These are phyloP conservation scores for Pseudogymnoascus sp. DNA, from an alignment of 2,329 filamentous ascomycete genomes.

Conservation along the genomic window DNA sequence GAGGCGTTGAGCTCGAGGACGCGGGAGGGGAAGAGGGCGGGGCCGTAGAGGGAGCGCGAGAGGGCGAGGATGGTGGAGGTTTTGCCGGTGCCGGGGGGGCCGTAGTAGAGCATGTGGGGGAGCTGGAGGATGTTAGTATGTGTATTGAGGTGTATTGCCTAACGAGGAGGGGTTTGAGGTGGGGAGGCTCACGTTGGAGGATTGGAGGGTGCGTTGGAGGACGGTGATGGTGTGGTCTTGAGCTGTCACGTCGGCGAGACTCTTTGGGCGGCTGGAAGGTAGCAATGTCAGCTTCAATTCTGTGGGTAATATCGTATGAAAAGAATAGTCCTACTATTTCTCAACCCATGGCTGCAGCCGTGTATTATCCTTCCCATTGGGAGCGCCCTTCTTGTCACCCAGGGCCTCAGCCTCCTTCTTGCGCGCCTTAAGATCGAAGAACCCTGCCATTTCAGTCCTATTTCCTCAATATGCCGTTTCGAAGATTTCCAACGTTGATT, in stretches of 20 bases:
- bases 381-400: slow-evolving; percentile 54
- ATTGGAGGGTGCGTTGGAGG: slow-evolving; percentile 85
- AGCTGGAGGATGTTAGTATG: slow-evolving; percentile 44
- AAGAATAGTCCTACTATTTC: slow-evolving; percentile 67
- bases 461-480: neutral
- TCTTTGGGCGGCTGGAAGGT: slow-evolving; percentile 71
- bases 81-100: slow-evolving; percentile 93
- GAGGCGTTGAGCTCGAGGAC: slow-evolving; percentile 99
- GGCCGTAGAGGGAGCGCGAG: slow-evolving; percentile 94
- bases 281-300: slow-evolving; percentile 25
- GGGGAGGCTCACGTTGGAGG: slow-evolving; percentile 62
- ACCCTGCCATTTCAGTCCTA: slow-evolving; percentile 60
- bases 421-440: slow-evolving; percentile 92
- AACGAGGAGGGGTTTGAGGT: neutral
- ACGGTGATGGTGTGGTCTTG: slow-evolving; percentile 96
- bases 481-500: neutral
- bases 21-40: slow-evolving; percentile 82
- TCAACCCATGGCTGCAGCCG: slow-evolving; percentile 91
- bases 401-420: slow-evolving; percentile 66
- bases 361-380: slow-evolving; percentile 51
- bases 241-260: slow-evolving; percentile 85
- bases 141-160: neutral
- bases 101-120: slow-evolving; percentile 99
- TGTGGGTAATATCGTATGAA: neutral
- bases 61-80: slow-evolving; percentile 96